phyloP scores from a whole-genome alignment of 108 stramenopile genomes.

The Discostella stelligeroides region DNA sequence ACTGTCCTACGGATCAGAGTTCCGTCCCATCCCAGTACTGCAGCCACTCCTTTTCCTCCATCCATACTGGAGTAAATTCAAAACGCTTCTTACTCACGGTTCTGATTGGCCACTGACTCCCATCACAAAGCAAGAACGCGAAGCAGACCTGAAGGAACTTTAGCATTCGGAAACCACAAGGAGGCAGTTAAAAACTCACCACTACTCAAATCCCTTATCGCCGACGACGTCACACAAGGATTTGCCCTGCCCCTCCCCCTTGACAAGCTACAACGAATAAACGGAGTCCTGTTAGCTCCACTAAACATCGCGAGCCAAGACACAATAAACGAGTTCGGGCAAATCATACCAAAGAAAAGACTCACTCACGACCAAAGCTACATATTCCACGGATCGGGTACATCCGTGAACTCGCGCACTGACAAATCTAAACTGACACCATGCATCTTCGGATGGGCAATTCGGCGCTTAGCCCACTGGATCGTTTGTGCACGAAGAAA shows the following conservation, averaged over 20 bases:
- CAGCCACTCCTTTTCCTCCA: neutral
- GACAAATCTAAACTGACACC: neutral
- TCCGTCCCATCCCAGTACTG: neutral
- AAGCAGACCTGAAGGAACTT: neutral
- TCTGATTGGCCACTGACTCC: neutral
- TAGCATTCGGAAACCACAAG: neutral
- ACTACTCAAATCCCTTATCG: neutral
- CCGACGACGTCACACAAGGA: neutral
- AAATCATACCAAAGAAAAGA: too few species aligned
- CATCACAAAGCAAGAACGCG: neutral
- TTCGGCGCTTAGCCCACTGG: neutral
- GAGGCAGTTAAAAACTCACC: neutral
- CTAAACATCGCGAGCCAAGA: neutral
- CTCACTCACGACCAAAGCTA: too few species aligned
- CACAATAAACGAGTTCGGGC: too few species aligned
- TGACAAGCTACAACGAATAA: neutral
- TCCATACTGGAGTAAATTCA: too few species aligned
- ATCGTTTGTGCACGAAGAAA: neutral
- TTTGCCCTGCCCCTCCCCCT: neutral
- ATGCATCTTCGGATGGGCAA: too few species aligned
- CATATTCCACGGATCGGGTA: neutral
- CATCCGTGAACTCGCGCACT: neutral
- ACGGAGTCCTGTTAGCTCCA: neutral
- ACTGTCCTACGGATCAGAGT: neutral
- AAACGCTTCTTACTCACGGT: neutral